Percentiles rank a stretch among this genome's conserved stretches.
These are phyloP conservation scores for Clausena lansium DNA, from an alignment of 345 rosid species.

Conservation along the genomic window DNA sequence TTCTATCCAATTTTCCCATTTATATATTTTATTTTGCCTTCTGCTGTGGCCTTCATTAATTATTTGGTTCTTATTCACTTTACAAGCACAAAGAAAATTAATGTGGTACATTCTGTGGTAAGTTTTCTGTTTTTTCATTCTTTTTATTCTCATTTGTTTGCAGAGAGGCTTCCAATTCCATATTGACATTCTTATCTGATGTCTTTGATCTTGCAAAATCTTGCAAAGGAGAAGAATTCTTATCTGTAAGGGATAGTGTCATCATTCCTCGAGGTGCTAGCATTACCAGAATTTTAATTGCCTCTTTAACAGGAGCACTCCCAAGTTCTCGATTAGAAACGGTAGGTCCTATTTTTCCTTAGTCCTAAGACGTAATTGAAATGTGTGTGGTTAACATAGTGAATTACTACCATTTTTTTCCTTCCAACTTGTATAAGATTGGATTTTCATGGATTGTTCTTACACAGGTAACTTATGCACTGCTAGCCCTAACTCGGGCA, in stretches of 20 bases:
- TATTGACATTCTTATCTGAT: slow-evolving; percentile 88
- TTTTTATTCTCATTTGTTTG: slow-evolving; percentile 15
- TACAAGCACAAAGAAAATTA: background rate
- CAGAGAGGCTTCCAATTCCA: slow-evolving; percentile 96
- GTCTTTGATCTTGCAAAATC: slow-evolving; percentile 80
- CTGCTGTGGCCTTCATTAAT: background rate
- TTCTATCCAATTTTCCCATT: background rate
- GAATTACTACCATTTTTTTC: background rate
- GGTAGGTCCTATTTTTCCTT: slow-evolving; percentile 34
- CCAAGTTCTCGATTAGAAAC: slow-evolving; percentile 93
- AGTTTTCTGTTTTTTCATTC: background rate
- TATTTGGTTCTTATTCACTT: background rate
- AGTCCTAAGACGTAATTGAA: background rate
- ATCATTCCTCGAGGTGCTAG: slow-evolving; percentile 83
- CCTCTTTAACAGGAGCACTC: slow-evolving; percentile 93
- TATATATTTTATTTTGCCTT: background rate
- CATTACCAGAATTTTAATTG: slow-evolving; percentile 74
- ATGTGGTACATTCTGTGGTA: background rate
- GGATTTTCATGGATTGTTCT: background rate
- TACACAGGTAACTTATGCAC: slow-evolving; percentile 69
- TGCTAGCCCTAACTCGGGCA: slow-evolving; percentile 69
- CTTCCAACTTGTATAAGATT: background rate
- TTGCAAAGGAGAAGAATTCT: slow-evolving; percentile 56
- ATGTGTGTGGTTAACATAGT: background rate
- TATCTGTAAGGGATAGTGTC: slow-evolving; percentile 61